Evolutionary conservation across 495 filamentous ascomycete species (phyloP), one percentile per base, ranked within the genome.

Genomic region (Penicillium nucicola): DNA sequence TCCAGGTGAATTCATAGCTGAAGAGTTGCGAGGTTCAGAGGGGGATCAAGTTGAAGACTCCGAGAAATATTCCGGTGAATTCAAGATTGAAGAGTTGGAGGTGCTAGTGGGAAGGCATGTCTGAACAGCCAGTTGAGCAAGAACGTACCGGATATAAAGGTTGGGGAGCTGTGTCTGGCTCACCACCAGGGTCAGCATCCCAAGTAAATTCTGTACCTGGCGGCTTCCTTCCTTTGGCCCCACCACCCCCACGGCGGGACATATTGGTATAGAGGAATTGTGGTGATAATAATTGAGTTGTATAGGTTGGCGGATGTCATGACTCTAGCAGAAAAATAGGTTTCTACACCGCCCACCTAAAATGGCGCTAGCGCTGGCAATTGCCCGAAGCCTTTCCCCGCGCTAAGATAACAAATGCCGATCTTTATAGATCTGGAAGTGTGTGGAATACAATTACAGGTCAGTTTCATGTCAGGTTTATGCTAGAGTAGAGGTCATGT

Each of bases 121-220:
- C 28, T 41, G 18, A 28, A 22, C 35, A 32, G 23, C 45, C 28
- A 35, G 36, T 38, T 32, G 49, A 43, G 39, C 49, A 41, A 14
- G 31, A 43, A 60, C 68, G 13, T 69, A 75, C 72, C 48, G 72
- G 72, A 43, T 63, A 75, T 17, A 75, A 48, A 48, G 72, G 72
- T 31, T 70, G 73, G 18, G 72, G 72, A 55, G 70, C 72, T 30
- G 61, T 71, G 49, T 72, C 72, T 22, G 65, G 55, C 42, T 69
- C 69, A 13, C 70, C 70, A 55, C 56, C 66, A 17, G 67, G 55
- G 31, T 74, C 72, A 10, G 57, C 55, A 25, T 75, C 70, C 67
- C 67, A 75, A 31, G 58, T 67, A 48, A 75, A 71, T 48, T 75
- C 72, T 8, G 70, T 63, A 8, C 72, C 72, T 15, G 72, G 72